Conservation (phyloP, 306 rosid genomes). For the Lathyrus sativus region DNA sequence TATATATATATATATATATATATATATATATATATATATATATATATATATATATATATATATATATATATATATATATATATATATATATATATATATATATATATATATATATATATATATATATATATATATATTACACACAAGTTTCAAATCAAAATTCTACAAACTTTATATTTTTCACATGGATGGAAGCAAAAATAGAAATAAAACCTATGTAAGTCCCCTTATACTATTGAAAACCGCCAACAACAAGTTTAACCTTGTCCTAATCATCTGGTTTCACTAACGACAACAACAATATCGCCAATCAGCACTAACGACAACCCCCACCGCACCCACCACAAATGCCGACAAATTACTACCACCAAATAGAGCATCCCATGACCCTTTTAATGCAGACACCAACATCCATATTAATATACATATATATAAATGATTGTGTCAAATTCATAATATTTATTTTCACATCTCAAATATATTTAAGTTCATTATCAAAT, state of each 20-base stretch:
- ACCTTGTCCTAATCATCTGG: not conserved
- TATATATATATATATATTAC: not conserved
- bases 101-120: too few relatives aligned
- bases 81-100: too few relatives aligned
- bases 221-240: not conserved
- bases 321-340: not conserved
- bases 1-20: too few relatives aligned
- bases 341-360: constrained; percentile 21
- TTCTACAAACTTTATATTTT: not conserved
- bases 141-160: constrained; percentile 8
- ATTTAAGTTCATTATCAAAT: too few relatives aligned
- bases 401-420: constrained; percentile 7
- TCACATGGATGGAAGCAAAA: not conserved
- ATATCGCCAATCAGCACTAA: not conserved
- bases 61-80: too few relatives aligned
- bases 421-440: too few relatives aligned
- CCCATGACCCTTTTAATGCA: constrained; percentile 11
- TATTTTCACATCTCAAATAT: too few relatives aligned
- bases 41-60: too few relatives aligned
- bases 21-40: too few relatives aligned
- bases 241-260: not conserved
- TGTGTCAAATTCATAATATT: too few relatives aligned
- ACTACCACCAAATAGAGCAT: constrained; percentile 11
- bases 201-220: not conserved
- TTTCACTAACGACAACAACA: not conserved